phyloP scores from a whole-genome alignment of 371 early-diverging fungal species.

The Mucor irregularis region DNA sequence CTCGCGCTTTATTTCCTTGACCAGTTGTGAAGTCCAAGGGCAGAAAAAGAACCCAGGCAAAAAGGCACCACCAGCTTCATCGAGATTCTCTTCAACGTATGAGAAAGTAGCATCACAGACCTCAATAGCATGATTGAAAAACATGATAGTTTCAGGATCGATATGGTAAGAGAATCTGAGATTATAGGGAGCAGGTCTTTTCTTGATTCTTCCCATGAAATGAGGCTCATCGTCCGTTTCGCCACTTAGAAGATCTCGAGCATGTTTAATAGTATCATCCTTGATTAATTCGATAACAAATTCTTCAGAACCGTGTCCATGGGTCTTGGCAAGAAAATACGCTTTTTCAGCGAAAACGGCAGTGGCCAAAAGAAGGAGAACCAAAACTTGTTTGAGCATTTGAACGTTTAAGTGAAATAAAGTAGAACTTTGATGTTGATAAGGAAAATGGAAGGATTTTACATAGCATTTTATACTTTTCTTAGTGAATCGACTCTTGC shows the following conservation, averaged over 20 bases:
- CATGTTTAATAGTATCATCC: neutral
- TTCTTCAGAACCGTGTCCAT: neutral
- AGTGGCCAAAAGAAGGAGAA: neutral
- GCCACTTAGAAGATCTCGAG: neutral
- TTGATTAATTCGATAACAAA: neutral
- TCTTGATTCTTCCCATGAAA: neutral
- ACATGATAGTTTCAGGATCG: neutral
- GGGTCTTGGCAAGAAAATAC: neutral
- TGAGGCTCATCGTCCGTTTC: neutral
- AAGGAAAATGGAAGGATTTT: no score
- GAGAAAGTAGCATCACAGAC: neutral
- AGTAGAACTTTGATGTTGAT: no score
- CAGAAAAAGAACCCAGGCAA: slow-evolving; percentile 2
- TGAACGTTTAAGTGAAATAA: no score
- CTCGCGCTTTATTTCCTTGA: neutral
- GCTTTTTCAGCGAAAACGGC: slow-evolving; percentile 1
- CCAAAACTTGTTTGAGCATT: neutral
- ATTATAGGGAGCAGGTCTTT: neutral
- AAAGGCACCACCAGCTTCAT: slow-evolving; percentile 5
- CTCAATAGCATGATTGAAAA: neutral
- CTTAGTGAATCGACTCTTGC: no score
- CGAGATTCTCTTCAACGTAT: neutral
- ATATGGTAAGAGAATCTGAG: neutral
- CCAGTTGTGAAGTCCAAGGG: neutral
- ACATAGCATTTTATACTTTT: no score